Conservation (phyloP, 345 rosid genomes). For the Eucalyptus erythrocorys region DNA sequence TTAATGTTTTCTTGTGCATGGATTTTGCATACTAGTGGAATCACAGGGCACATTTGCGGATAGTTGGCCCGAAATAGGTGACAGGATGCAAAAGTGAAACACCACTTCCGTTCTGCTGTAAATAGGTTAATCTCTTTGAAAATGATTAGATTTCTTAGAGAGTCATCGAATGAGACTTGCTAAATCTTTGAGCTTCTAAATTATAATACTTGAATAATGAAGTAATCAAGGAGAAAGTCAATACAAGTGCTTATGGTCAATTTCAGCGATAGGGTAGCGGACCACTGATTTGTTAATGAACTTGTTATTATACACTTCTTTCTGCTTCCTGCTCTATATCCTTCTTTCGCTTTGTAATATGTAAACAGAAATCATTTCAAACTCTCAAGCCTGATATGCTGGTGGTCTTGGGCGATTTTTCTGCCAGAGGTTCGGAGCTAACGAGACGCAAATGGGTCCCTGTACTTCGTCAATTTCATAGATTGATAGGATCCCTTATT, state of each 20-base stretch:
- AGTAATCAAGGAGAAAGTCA: neutral
- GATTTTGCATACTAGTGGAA: neutral
- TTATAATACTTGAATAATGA: neutral
- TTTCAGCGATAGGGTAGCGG: neutral
- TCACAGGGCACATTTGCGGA: neutral
- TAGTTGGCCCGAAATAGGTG: neutral
- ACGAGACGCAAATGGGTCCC: constrained; percentile 28
- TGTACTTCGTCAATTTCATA: constrained; percentile 29
- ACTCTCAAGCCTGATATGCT: constrained; percentile 54
- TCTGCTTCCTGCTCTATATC: neutral
- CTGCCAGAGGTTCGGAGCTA: constrained; percentile 34
- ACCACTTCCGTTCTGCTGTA: neutral
- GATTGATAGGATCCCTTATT: constrained; percentile 30
- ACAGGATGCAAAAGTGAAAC: neutral
- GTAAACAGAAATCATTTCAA: constrained; percentile 42
- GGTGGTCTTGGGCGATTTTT: constrained; percentile 49
- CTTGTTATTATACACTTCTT: neutral
- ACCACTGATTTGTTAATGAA: neutral
- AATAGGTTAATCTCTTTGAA: neutral
- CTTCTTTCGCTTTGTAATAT: neutral
- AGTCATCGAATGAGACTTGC: neutral
- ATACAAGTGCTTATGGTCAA: neutral
- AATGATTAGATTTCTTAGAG: neutral
- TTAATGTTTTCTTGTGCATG: neutral
- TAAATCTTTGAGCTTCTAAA: neutral